A percentile compares a stretch with the other conserved stretches of the same genome.
Evolutionary conservation across 2,329 filamentous ascomycete genomes (phyloP).

Genomic region (Nectriaceae sp.): DNA sequence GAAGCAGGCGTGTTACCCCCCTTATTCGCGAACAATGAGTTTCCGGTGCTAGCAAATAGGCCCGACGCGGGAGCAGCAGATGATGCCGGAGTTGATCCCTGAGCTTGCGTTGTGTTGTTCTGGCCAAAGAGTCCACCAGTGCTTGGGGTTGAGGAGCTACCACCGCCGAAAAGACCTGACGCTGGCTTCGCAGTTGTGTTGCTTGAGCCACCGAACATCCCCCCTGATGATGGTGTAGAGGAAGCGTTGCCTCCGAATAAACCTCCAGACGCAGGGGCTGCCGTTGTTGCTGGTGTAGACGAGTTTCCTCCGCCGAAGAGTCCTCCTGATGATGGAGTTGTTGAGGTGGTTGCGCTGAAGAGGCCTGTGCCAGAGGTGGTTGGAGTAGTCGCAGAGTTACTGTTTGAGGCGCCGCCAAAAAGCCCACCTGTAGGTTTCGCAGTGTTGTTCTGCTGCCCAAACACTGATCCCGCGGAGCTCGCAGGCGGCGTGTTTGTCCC

Average conservation of each 20-base stretch:
- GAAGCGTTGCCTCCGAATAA: slow-evolving; percentile 28
- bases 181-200: slow-evolving; percentile 21
- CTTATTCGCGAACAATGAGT: slow-evolving; percentile 22
- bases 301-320: slow-evolving; percentile 21
- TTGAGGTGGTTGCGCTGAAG: slow-evolving; percentile 24
- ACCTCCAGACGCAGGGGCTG: slow-evolving; percentile 23
- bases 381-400: slow-evolving; percentile 19
- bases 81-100: slow-evolving; percentile 21
- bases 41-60: slow-evolving; percentile 32
- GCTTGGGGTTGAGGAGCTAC: slow-evolving; percentile 25
- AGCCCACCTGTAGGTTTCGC: slow-evolving; percentile 28
- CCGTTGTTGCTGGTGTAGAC: slow-evolving; percentile 29
- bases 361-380: slow-evolving; percentile 21
- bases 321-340: slow-evolving; percentile 12
- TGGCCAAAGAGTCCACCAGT: slow-evolving; percentile 27
- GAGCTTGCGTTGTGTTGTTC: slow-evolving; percentile 25
- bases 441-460: slow-evolving; percentile 34
- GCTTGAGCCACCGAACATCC: slow-evolving; percentile 25
- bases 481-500: slow-evolving; percentile 31
- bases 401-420: slow-evolving; percentile 29
- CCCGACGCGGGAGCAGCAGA: slow-evolving; percentile 29
- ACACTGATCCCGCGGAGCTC: slow-evolving; percentile 29
- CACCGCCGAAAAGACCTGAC: slow-evolving; percentile 29
- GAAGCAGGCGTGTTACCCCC: slow-evolving; percentile 18
- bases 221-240: slow-evolving; percentile 29